These are phyloP conservation scores for Populus nigra DNA, from an alignment of 345 rosid species.

Conservation along the genomic window DNA sequence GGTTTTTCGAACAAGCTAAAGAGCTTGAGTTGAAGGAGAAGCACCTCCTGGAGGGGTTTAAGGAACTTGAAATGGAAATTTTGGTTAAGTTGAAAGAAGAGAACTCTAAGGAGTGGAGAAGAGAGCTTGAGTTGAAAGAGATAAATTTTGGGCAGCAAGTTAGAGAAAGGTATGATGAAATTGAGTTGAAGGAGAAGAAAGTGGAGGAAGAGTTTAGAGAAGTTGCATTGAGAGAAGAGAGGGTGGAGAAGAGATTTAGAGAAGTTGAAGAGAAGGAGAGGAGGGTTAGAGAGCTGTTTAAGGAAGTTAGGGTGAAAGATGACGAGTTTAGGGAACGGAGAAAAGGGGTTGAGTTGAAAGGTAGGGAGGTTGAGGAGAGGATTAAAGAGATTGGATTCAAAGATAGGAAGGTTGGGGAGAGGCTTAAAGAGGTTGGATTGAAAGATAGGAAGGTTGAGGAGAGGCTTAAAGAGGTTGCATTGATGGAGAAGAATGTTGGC, in stretches of 20 bases:
- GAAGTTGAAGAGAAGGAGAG: neutral
- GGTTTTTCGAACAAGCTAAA: neutral
- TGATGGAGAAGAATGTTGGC: constrained; percentile 28
- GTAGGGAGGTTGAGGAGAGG: constrained; percentile 11
- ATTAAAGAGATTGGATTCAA: constrained; percentile 8
- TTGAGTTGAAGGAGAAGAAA: constrained; percentile 3
- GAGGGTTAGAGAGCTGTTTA: neutral
- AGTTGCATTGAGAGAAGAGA: neutral
- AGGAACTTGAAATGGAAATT: neutral
- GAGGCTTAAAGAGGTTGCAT: neutral
- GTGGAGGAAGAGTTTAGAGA: neutral
- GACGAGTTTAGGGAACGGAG: neutral
- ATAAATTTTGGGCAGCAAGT: constrained; percentile 2
- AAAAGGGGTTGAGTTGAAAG: constrained; percentile 17
- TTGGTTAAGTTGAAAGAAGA: neutral
- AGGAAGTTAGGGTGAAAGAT: neutral
- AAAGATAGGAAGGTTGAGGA: constrained; percentile 12
- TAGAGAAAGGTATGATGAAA: neutral
- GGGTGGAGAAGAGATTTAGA: constrained; percentile 1
- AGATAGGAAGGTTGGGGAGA: constrained; percentile 11
- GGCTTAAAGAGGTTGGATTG: constrained; percentile 6
- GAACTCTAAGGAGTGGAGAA: constrained; percentile 1
- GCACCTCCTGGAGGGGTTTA: neutral
- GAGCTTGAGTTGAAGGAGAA: constrained; percentile 1
- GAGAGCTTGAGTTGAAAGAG: constrained; percentile 7